Percentiles rank a stretch among this genome's conserved stretches.
Conservation (phyloP, 495 filamentous ascomycete genomes). For the Niebla homalea region DNA sequence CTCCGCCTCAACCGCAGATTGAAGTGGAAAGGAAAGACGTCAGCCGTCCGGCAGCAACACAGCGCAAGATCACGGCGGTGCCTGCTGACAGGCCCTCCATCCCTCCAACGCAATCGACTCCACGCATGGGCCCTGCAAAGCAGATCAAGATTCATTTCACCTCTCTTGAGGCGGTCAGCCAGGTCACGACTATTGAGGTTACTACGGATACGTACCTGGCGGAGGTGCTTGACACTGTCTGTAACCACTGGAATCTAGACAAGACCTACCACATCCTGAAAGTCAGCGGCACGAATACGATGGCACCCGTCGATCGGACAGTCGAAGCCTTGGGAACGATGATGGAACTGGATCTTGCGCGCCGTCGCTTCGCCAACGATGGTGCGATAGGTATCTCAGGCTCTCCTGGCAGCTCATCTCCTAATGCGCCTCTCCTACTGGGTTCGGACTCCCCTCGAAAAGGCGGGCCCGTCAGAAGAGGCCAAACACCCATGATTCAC, state of each 20-base stretch:
- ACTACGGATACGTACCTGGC: conserved; percentile 90
- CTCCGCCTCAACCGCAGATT: conserved; percentile 14
- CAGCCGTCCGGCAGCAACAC: conserved; percentile 39
- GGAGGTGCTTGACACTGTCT: conserved; percentile 83
- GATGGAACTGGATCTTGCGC: conserved; percentile 72
- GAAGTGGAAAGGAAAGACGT: conserved; percentile 25
- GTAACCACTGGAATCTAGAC: conserved; percentile 77
- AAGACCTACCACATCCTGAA: conserved; percentile 83
- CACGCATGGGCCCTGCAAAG: conserved; percentile 66
- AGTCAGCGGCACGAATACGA: conserved; percentile 68
- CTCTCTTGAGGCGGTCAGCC: conserved; percentile 49
- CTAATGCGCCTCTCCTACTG: conserved; percentile 62
- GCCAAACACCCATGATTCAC: conserved; percentile 40
- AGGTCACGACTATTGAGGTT: conserved; percentile 60
- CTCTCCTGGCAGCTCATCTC: conserved; percentile 67
- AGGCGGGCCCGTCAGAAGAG: conserved; percentile 14
- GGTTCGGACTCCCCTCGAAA: conserved; percentile 24
- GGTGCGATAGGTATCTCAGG: conserved; percentile 62
- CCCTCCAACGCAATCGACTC: conserved; percentile 44
- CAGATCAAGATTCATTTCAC: conserved; percentile 74
- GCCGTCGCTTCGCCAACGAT: conserved; percentile 72
- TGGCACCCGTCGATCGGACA: conserved; percentile 73
- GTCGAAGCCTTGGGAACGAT: conserved; percentile 79
- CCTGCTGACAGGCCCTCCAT: conserved; percentile 51
- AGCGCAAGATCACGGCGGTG: conserved; percentile 37